phyloP scores from a whole-genome alignment of 1,284 basidiomycete genomes.

The Cystobasidium pallidum region DNA sequence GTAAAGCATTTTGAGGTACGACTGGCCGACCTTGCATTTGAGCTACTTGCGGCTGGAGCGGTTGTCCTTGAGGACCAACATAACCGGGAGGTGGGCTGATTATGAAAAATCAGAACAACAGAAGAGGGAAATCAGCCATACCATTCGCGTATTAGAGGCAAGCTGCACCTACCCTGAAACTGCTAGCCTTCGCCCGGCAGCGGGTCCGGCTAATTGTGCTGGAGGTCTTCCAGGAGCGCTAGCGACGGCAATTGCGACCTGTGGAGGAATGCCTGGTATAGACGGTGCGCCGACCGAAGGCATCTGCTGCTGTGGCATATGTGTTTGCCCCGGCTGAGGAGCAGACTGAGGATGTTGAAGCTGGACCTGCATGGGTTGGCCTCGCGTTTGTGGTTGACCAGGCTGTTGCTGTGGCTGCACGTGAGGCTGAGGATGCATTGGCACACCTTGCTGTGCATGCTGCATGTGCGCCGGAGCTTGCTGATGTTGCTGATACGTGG shows the following conservation, averaged over 20 bases:
- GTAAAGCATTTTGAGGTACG: background rate
- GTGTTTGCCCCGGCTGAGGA: background rate
- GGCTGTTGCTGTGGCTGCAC: slow-evolving; percentile 28
- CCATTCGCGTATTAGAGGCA: background rate
- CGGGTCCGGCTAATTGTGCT: background rate
- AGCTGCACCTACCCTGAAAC: slow-evolving; percentile 16
- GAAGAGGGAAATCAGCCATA: no score
- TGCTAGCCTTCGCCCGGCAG: background rate
- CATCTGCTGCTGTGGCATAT: slow-evolving; percentile 12
- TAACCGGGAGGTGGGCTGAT: background rate
- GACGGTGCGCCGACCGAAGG: background rate
- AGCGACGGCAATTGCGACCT: slow-evolving; percentile 1
- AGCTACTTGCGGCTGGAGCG: background rate
- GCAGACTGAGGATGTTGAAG: slow-evolving; percentile 1
- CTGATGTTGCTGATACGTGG: slow-evolving; percentile 11
- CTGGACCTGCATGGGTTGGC: slow-evolving; percentile 9
- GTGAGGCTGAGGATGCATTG: slow-evolving; percentile 23
- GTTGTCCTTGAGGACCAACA: background rate
- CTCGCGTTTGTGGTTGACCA: slow-evolving; percentile 15
- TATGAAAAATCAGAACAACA: no score
- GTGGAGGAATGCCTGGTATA: background rate
- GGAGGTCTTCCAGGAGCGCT: background rate
- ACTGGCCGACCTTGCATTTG: background rate
- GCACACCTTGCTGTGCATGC: slow-evolving; percentile 29
- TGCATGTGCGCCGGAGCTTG: slow-evolving; percentile 25